A percentile compares a stretch with the other conserved stretches of the same genome.
Conservation (phyloP, 129 eudicot genomes). For the Lactuca saligna region DNA sequence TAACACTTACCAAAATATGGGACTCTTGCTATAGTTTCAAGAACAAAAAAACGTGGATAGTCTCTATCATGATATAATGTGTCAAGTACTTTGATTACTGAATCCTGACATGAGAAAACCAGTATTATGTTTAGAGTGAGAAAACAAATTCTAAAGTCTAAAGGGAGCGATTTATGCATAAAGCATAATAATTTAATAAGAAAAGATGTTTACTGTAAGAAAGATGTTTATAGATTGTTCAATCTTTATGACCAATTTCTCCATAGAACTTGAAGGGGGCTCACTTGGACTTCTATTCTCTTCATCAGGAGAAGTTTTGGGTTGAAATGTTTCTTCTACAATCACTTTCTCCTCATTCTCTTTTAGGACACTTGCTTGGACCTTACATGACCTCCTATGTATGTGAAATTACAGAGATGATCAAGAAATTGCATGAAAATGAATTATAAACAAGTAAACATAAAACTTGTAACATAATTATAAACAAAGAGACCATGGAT, state of each 20-base stretch:
- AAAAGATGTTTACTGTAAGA: conserved; percentile 58
- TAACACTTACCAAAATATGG: conserved; percentile 86
- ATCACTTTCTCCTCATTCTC: conserved; percentile 65
- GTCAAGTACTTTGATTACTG: conserved; percentile 93
- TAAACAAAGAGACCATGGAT: no score
- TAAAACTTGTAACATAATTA: no score
- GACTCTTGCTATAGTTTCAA: conserved; percentile 97
- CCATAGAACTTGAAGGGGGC: conserved; percentile 49
- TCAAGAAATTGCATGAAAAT: conserved; percentile 9
- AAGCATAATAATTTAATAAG: neutral
- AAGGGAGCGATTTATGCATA: neutral
- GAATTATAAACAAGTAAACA: no score
- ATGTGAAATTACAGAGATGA: conserved; percentile 2
- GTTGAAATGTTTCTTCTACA: conserved; percentile 74
- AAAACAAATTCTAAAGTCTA: neutral
- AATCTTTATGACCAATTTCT: conserved; percentile 58
- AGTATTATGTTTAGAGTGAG: neutral
- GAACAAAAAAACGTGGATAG: conserved; percentile 88
- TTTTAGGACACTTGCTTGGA: conserved; percentile 58
- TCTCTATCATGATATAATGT: conserved; percentile 80
- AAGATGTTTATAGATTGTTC: conserved; percentile 84
- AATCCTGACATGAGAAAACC: conserved; percentile 54
- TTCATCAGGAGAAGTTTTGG: conserved; percentile 47
- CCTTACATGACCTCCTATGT: conserved; percentile 42
- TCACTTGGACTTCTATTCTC: conserved; percentile 32